A percentile compares a stretch with the other conserved stretches of the same genome.
phyloP scores from a whole-genome alignment of 345 rosid species.

The Arabis alpina region DNA sequence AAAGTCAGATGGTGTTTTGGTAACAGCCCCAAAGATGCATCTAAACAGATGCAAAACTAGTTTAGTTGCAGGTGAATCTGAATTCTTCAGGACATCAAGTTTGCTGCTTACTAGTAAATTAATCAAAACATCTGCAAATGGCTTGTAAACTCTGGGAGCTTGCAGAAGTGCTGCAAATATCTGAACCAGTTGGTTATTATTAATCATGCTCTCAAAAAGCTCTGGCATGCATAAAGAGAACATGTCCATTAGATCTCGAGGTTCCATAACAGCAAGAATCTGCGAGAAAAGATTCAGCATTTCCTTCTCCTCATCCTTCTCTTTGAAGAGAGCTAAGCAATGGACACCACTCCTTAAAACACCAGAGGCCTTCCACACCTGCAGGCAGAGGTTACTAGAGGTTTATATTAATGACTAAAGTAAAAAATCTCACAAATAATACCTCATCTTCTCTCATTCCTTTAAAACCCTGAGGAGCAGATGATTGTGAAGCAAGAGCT shows the following conservation, averaged over 20 bases:
- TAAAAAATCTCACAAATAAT: constrained; percentile 29
- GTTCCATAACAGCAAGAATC: constrained; percentile 95
- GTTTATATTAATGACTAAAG: constrained; percentile 29
- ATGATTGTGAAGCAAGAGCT: constrained; percentile 64
- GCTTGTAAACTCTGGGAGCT: constrained; percentile 79
- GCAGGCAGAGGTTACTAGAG: constrained; percentile 40
- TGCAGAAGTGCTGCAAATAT: constrained; percentile 90
- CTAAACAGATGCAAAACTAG: constrained; percentile 92
- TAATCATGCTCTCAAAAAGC: constrained; percentile 97
- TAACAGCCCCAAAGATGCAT: constrained; percentile 91
- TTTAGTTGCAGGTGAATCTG: constrained; percentile 84
- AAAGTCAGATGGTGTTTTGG: constrained; percentile 90
- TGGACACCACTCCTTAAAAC: constrained; percentile 96
- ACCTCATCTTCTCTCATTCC: constrained; percentile 99
- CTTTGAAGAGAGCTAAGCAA: constrained; percentile 97
- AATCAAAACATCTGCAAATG: constrained; percentile 91
- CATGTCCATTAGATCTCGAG: constrained; percentile 99
- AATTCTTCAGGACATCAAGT: constrained; percentile 86
- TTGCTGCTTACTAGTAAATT: constrained; percentile 87
- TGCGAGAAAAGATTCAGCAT: constrained; percentile 89
- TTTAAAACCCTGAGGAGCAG: constrained; percentile 82
- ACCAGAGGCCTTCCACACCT: constrained; percentile 99
- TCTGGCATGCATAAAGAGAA: constrained; percentile 97
- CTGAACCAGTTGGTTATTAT: constrained; percentile 83
- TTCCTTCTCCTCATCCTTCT: constrained; percentile 96